These are phyloP conservation scores for Acrocalymma vagum DNA, from an alignment of 2,329 filamentous ascomycete genomes.

Conservation along the genomic window DNA sequence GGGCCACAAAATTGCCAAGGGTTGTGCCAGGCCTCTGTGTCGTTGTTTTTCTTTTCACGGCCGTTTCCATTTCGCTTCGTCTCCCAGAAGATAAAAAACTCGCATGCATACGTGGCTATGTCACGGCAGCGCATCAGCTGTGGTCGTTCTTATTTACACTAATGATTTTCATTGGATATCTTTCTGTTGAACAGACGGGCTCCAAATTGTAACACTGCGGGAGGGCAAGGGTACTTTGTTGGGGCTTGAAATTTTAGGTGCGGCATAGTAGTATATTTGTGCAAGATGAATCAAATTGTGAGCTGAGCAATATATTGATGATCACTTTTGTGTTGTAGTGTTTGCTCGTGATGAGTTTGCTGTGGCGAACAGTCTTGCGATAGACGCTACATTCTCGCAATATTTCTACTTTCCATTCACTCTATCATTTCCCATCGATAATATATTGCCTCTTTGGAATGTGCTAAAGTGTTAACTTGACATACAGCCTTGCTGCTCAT, in stretches of 20 bases:
- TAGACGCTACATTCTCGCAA: no score
- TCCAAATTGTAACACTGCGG: slow-evolving; percentile 35
- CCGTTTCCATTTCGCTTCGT: slow-evolving; percentile 5
- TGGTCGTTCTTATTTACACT: slow-evolving; percentile 15
- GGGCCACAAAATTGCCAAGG: slow-evolving; percentile 25
- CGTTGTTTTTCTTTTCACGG: neutral
- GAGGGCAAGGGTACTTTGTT: slow-evolving; percentile 11
- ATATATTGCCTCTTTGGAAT: no score
- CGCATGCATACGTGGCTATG: slow-evolving; percentile 34
- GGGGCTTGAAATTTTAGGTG: slow-evolving; percentile 12
- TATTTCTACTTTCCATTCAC: no score
- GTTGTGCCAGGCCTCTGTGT: slow-evolving; percentile 2
- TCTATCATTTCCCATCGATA: no score
- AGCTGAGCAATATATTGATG: slow-evolving; percentile 10
- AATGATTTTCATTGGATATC: slow-evolving; percentile 9
- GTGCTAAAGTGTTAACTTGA: no score
- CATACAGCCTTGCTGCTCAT: no score
- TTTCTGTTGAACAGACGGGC: slow-evolving; percentile 30
- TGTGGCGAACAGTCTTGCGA: no score
- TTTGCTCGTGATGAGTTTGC: no score
- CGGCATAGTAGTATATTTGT: slow-evolving; percentile 22
- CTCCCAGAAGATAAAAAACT: slow-evolving; percentile 16
- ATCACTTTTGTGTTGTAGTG: no score
- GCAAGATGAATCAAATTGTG: slow-evolving; percentile 23
- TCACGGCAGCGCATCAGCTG: slow-evolving; percentile 29